Evolutionary conservation across 768 basidiomycete species (phyloP).

Genomic region (Dentipellis sp.): DNA sequence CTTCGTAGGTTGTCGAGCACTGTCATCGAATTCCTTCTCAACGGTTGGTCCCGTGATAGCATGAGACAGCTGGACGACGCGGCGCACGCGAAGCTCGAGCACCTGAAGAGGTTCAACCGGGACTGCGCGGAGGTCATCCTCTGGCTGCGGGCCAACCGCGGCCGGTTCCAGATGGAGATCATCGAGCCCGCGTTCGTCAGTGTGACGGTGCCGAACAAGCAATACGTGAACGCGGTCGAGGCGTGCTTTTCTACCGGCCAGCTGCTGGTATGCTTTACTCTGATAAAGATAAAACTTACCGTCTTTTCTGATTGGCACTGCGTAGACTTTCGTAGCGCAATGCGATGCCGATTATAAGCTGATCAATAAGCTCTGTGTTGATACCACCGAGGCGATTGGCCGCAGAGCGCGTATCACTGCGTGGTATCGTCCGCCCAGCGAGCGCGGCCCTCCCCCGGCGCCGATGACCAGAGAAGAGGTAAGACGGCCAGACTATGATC

Average conservation of each 20-base stretch:
- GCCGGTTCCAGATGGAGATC: constrained; percentile 71
- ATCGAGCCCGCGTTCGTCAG: constrained; percentile 78
- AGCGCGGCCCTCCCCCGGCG: constrained; percentile 30
- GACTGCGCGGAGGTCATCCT: constrained; percentile 55
- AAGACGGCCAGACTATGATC: background rate
- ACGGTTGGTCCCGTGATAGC: constrained; percentile 25
- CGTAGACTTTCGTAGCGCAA: constrained; percentile 79
- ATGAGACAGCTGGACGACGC: constrained; percentile 45
- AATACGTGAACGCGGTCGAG: constrained; percentile 65
- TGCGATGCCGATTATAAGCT: constrained; percentile 71
- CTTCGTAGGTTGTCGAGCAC: constrained; percentile 8
- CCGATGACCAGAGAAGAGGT: constrained; percentile 60
- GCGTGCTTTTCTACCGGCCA: constrained; percentile 50
- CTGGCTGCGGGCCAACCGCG: constrained; percentile 63
- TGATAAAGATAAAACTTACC: background rate
- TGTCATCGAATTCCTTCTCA: background rate
- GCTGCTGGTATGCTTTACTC: constrained; percentile 41
- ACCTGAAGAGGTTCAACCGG: constrained; percentile 41
- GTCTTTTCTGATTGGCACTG: background rate
- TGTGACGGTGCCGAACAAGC: constrained; percentile 54
- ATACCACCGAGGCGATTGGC: constrained; percentile 44
- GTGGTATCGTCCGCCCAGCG: constrained; percentile 51
- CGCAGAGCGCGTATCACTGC: constrained; percentile 47
- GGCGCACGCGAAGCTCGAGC: constrained; percentile 48
- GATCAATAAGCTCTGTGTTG: constrained; percentile 62